Conservation (phyloP, 1,284 basidiomycete species). For the Takashimella koratensis region DNA sequence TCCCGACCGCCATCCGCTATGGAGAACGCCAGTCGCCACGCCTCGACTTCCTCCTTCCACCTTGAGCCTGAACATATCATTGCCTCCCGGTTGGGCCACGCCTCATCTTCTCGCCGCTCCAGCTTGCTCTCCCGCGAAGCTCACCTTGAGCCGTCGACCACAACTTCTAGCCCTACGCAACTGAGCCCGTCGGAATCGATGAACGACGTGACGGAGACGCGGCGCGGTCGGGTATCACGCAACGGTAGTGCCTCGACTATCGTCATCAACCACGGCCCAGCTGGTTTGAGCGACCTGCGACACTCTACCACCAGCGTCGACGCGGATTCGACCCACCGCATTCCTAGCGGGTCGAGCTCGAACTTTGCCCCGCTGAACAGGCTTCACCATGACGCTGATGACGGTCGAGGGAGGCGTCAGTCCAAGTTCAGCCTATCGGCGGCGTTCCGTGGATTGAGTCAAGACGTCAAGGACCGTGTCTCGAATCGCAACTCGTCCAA, state of each 20-base stretch:
- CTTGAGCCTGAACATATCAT: neutral
- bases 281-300: neutral
- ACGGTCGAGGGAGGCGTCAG: constrained; percentile 27
- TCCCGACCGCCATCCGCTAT: constrained; percentile 21
- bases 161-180: neutral
- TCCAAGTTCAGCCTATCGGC: constrained; percentile 46
- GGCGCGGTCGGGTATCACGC: constrained; percentile 17
- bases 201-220: constrained; percentile 14
- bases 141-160: neutral
- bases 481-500: constrained; percentile 18
- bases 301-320: neutral
- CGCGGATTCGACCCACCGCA: neutral
- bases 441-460: constrained; percentile 45
- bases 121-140: neutral
- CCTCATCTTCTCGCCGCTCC: constrained; percentile 4
- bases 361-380: neutral
- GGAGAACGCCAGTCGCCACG: neutral
- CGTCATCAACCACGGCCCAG: constrained; percentile 19
- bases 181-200: neutral
- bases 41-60: neutral
- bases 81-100: constrained; percentile 1
- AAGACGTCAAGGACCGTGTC: constrained; percentile 43
- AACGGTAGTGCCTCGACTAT: constrained; percentile 29
- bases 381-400: constrained; percentile 1
- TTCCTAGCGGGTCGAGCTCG: neutral